A percentile compares a stretch with the other conserved stretches of the same genome.
phyloP scores from a whole-genome alignment of 768 basidiomycete genomes.

The Trametes meyenii region DNA sequence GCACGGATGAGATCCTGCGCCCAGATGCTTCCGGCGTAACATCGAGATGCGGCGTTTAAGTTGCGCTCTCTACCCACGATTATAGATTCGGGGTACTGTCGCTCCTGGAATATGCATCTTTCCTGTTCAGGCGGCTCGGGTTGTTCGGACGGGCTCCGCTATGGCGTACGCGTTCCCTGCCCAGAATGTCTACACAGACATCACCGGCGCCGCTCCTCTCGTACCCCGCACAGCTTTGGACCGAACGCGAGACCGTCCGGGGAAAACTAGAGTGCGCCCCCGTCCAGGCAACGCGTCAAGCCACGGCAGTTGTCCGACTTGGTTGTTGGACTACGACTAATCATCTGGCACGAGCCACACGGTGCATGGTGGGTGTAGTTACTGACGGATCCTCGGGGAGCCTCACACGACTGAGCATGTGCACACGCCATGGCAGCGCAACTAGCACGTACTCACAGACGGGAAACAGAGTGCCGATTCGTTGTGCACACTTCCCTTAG shows the following conservation, averaged over 20 bases:
- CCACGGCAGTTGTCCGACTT: too few relatives aligned
- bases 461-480: too few relatives aligned
- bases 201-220: constrained; percentile 9
- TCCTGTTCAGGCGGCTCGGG: constrained; percentile 3
- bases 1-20: constrained; percentile 1
- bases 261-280: too few relatives aligned
- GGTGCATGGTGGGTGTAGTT: too few relatives aligned
- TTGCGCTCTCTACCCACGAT: neutral
- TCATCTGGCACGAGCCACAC: too few relatives aligned
- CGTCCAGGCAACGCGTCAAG: too few relatives aligned
- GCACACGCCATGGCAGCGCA: too few relatives aligned
- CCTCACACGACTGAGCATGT: too few relatives aligned
- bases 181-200: neutral
- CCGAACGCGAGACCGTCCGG: neutral
- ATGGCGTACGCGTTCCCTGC: neutral
- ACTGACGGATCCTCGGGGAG: too few relatives aligned
- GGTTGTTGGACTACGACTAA: too few relatives aligned
- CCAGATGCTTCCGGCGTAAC: neutral
- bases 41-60: constrained; percentile 27
- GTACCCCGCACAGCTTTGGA: neutral
- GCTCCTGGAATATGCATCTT: neutral
- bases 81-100: constrained; percentile 17
- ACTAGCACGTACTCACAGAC: too few relatives aligned
- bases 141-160: neutral
- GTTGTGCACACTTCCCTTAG: too few relatives aligned